Conservation (phyloP, 208 protist genomes). For the Leishmania major region DNA sequence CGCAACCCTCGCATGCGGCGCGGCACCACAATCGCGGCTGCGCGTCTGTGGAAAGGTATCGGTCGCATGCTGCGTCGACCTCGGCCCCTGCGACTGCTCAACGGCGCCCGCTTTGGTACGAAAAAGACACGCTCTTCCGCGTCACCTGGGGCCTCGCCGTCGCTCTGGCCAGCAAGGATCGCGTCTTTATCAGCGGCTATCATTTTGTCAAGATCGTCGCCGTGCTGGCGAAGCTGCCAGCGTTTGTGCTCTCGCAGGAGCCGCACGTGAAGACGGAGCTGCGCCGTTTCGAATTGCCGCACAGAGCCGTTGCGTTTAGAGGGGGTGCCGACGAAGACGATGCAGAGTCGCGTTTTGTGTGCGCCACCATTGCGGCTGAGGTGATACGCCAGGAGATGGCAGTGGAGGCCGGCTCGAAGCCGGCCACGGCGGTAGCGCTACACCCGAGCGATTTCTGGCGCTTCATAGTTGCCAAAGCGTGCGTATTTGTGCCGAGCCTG, state of each 20-base stretch:
- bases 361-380: slow-evolving; percentile 9
- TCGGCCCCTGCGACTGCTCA: background rate
- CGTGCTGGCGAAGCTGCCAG: slow-evolving; percentile 59
- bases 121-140: slow-evolving; percentile 48
- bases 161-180: slow-evolving; percentile 55
- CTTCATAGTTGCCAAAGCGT: slow-evolving; percentile 77
- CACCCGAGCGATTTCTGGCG: slow-evolving; percentile 68
- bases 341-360: slow-evolving; percentile 1
- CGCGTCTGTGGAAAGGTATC: no score
- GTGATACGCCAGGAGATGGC: slow-evolving; percentile 11
- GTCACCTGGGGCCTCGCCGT: slow-evolving; percentile 53
- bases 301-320: background rate
- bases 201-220: slow-evolving; percentile 80
- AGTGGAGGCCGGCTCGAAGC: slow-evolving; percentile 3
- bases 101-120: slow-evolving; percentile 23
- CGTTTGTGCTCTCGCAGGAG: slow-evolving; percentile 42
- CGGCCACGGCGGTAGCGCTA: slow-evolving; percentile 13
- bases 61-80: background rate
- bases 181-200: slow-evolving; percentile 63
- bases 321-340: background rate
- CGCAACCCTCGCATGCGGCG: slow-evolving; percentile 1
- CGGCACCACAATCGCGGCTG: background rate
- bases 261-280: slow-evolving; percentile 18
- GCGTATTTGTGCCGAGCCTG: slow-evolving; percentile 73
- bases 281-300: slow-evolving; percentile 1